A percentile compares a stretch with the other conserved stretches of the same genome.
Conservation (phyloP, 208 protist species). For the Naegleria lovaniensis region DNA sequence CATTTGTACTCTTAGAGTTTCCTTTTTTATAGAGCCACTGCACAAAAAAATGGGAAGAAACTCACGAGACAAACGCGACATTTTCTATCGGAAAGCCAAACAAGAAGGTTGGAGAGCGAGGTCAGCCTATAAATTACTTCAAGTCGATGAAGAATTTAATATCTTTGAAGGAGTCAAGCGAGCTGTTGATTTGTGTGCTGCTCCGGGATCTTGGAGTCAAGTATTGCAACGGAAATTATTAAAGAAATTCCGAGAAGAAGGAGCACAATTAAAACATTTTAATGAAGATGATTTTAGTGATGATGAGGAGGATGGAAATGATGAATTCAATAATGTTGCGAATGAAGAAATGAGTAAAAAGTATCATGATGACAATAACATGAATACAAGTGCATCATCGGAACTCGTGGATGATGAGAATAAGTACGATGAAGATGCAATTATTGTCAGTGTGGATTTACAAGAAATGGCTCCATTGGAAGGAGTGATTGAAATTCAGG, state of each 20-base stretch:
- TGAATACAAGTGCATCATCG: no score
- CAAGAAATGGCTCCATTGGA: constrained; percentile 92
- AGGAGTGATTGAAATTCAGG: constrained; percentile 64
- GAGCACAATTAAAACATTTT: neutral
- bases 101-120: constrained; percentile 95
- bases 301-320: neutral
- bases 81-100: constrained; percentile 99
- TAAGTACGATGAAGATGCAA: constrained; percentile 43
- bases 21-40: no score
- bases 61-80: constrained; percentile 93
- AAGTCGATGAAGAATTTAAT: constrained; percentile 95
- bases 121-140: constrained; percentile 98
- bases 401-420: no score
- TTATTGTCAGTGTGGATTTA: constrained; percentile 84
- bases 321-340: no score
- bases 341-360: no score
- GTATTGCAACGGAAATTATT: constrained; percentile 53
- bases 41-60: no score
- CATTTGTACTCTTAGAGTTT: no score
- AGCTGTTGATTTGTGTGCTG: constrained; percentile 97
- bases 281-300: neutral
- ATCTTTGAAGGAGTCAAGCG: constrained; percentile 83
- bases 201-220: constrained; percentile 89
- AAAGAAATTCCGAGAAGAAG: neutral
- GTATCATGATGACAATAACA: no score